These are phyloP conservation scores for Larix kaempferi DNA, from an alignment of 75 land plant species.

Conservation along the genomic window DNA sequence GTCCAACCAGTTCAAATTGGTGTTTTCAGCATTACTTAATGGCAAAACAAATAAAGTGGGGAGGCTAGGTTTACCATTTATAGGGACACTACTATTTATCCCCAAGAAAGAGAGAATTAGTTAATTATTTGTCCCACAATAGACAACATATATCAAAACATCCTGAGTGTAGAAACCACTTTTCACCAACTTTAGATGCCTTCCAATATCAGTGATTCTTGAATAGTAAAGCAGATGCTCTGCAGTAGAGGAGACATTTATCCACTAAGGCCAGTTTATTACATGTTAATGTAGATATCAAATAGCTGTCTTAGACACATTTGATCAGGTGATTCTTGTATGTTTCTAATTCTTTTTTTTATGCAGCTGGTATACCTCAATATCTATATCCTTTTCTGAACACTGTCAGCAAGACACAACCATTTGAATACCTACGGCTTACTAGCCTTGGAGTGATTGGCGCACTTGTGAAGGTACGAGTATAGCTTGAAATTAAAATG, in stretches of 20 bases:
- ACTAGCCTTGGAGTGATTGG: conserved; percentile 99
- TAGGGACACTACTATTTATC: too few species aligned
- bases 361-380: conserved; percentile 92
- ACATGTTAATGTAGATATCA: neutral
- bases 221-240: too few species aligned
- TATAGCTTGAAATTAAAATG: neutral
- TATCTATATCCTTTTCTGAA: conserved; percentile 94
- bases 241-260: neutral
- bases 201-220: too few species aligned
- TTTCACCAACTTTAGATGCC: too few species aligned
- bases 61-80: too few species aligned
- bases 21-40: too few species aligned
- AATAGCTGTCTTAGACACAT: neutral
- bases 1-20: too few species aligned
- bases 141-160: too few species aligned
- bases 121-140: too few species aligned
- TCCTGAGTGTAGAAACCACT: too few species aligned
- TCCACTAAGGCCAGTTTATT: neutral
- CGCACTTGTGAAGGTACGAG: conserved; percentile 89
- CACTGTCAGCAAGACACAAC: conserved; percentile 90
- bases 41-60: too few species aligned
- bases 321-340: neutral
- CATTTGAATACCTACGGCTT: conserved; percentile 95
- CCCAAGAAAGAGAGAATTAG: too few species aligned
- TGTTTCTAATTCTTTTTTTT: neutral